Conservation (phyloP, 768 basidiomycete genomes). For the Amanita phalloides region DNA sequence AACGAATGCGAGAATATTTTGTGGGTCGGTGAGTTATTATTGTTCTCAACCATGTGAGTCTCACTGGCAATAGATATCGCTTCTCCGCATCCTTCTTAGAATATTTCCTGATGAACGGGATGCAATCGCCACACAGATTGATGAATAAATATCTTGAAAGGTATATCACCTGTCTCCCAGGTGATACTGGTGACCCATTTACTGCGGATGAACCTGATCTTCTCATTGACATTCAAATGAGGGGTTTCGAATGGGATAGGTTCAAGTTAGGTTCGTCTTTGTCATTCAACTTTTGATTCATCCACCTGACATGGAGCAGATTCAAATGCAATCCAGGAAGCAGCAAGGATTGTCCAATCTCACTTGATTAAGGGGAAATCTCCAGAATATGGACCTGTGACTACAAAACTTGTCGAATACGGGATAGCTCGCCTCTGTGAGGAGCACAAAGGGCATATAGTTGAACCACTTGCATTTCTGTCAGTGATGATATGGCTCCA, state of each 20-base stretch:
- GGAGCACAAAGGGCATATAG: slow-evolving; percentile 9
- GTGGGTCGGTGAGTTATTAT: slow-evolving; percentile 6
- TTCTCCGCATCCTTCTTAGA: slow-evolving; percentile 10
- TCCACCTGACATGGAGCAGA: too few species aligned
- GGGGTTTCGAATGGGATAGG: too few species aligned
- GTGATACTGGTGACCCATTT: slow-evolving; percentile 2
- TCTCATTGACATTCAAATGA: not conserved
- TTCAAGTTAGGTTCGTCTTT: too few species aligned
- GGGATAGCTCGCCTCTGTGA: slow-evolving; percentile 1
- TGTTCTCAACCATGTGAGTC: slow-evolving; percentile 6
- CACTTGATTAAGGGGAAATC: too few species aligned
- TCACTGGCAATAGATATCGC: not conserved
- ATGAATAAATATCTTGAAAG: slow-evolving; percentile 6
- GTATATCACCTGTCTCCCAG: not conserved
- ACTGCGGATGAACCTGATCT: slow-evolving; percentile 6
- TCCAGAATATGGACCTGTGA: too few species aligned
- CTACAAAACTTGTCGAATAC: too few species aligned
- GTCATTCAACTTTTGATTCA: too few species aligned
- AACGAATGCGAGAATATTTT: slow-evolving; percentile 7
- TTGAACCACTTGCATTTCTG: slow-evolving; percentile 12
- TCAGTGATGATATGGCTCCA: slow-evolving; percentile 10
- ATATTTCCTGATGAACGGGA: slow-evolving; percentile 11
- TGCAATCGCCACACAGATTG: slow-evolving; percentile 11
- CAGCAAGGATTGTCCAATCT: too few species aligned
- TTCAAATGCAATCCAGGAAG: too few species aligned